Base-by-base conservation (phyloP, 2,329 filamentous ascomycete species). In the Canariomyces notabilis region DNA sequence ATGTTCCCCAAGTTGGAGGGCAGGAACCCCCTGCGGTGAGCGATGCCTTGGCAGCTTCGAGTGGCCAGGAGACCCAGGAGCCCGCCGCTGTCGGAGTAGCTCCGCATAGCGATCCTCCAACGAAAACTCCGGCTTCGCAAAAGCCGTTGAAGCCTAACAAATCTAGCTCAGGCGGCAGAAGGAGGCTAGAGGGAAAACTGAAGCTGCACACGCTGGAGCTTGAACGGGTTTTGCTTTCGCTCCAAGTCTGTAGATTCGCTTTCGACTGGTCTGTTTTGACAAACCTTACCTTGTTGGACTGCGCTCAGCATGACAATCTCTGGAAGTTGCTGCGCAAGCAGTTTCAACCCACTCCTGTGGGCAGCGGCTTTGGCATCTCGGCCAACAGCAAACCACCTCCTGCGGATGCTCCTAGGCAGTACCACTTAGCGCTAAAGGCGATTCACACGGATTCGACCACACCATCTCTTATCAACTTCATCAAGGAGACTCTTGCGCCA, bases 401-500 rank as follows among this genome's bases (percentile, higher is more conserved):
- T 35, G 45, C 60, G 18, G 60, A 60, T 48, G 60, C 61, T 32
- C 60, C 61, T 44, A 56, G 69, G 34, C 77, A 82, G 42, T 84
- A 83, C 56, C 72, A 74, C 45, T 70, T 93, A 9, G 79, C 77
- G 5, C 67, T 93, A 42, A 89, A 83, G 64, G 78, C 83, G 53
- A 75, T 93, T 12, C 85, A 90, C 58, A 88, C 85, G 1, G 86
- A 93, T 64, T 75, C 74, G 11, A 82, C 86, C 2, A 86, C 85
- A 1, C 70, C 77, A 6, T 73, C 82, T 19, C 68, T 93, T 14
- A 79, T 93, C 44, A 73, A 74, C 1, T 91, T 93, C 59, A 72
- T 93, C 51, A 87, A 84, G 57, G 85, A 90, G 51, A 83, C 85
- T 0, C 71, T 93, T 31, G 83, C 82, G 16, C 87, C 87, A 1